Percentiles rank a stretch among this genome's conserved stretches.
Conservation (phyloP, 2,329 filamentous ascomycete species). For the Aspergillus cejpii region DNA sequence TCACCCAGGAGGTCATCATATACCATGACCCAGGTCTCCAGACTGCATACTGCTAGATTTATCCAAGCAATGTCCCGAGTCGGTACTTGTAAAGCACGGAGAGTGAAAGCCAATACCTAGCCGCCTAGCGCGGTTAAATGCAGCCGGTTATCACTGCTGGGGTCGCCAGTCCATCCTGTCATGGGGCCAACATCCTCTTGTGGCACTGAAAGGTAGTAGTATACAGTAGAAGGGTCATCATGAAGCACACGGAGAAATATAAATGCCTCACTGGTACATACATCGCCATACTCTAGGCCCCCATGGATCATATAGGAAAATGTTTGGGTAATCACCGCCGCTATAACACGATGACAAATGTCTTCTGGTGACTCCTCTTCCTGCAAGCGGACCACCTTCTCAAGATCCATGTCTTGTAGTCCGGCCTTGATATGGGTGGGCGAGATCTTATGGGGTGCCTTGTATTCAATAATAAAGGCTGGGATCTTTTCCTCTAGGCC, state of each 20-base stretch:
- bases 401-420: constrained; percentile 40
- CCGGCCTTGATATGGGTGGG: constrained; percentile 39
- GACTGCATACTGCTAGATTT: constrained; percentile 1
- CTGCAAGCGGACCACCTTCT: constrained; percentile 33
- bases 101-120: constrained; percentile 28
- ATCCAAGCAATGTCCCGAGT: constrained; percentile 4
- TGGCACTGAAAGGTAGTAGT: constrained; percentile 31
- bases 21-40: constrained; percentile 21
- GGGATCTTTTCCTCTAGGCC: constrained; percentile 16
- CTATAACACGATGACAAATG: constrained; percentile 34
- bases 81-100: constrained; percentile 19
- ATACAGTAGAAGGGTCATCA: constrained; percentile 24
- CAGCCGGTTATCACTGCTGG: constrained; percentile 18
- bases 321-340: constrained; percentile 43
- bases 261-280: constrained; percentile 42
- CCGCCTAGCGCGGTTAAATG: constrained; percentile 27
- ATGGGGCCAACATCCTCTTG: constrained; percentile 22
- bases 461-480: constrained; percentile 41
- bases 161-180: constrained; percentile 11
- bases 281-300: constrained; percentile 41
- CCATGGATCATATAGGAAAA: constrained; percentile 48
- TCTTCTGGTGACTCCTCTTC: constrained; percentile 31
- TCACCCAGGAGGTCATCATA: constrained; percentile 19
- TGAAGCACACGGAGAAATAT: constrained; percentile 40
- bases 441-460: constrained; percentile 45